These are phyloP conservation scores for Russula sp. DNA, from an alignment of 768 basidiomycete species.

Conservation along the genomic window DNA sequence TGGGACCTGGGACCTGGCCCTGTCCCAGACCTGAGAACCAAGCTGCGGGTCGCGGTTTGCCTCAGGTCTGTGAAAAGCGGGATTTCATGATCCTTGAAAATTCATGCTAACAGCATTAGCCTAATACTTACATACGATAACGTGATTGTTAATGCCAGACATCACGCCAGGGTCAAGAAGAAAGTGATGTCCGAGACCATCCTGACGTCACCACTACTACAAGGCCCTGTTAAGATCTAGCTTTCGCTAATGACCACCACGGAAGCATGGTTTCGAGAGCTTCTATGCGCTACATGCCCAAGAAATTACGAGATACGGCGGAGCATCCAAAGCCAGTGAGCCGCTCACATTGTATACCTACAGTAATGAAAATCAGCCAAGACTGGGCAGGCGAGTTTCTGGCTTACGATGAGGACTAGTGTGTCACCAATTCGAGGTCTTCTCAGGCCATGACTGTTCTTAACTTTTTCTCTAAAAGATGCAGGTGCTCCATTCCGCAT, in stretches of 20 bases:
- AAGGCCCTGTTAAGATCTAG: not conserved
- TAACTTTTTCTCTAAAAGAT: slow-evolving; percentile 38
- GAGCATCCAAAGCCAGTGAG: not conserved
- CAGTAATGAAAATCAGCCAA: not conserved
- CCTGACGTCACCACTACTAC: too few species aligned
- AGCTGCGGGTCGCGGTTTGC: too few species aligned
- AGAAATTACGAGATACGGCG: not conserved
- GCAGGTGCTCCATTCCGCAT: slow-evolving; percentile 64
- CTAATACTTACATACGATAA: too few species aligned
- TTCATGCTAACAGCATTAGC: too few species aligned
- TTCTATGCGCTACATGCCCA: not conserved
- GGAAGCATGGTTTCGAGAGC: not conserved
- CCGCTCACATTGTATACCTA: not conserved
- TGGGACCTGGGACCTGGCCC: too few species aligned
- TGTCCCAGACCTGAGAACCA: too few species aligned
- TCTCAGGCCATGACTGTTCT: not conserved
- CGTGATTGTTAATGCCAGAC: too few species aligned
- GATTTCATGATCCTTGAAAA: too few species aligned
- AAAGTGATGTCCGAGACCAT: too few species aligned
- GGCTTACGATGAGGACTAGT: not conserved
- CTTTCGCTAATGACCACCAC: not conserved
- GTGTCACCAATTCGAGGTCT: too few species aligned
- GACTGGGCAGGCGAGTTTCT: not conserved
- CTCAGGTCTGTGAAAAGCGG: too few species aligned
- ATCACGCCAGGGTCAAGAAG: too few species aligned